phyloP scores from a whole-genome alignment of 2,329 filamentous ascomycete species.

The Talaromyces sp. region DNA sequence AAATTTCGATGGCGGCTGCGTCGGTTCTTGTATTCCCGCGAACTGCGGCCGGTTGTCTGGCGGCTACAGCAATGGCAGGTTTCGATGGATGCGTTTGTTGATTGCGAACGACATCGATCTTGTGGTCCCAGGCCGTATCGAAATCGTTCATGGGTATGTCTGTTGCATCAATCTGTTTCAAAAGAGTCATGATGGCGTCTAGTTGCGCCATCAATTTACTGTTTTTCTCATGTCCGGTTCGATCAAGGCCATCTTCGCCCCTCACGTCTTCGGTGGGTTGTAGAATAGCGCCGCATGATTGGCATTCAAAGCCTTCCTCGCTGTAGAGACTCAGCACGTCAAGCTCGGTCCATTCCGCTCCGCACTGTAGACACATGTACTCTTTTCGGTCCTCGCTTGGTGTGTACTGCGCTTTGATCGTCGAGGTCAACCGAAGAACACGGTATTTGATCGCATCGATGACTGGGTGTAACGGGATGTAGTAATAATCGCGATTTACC shows the following conservation, averaged over 20 bases:
- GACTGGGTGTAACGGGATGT: constrained; percentile 88
- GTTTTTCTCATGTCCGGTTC: constrained; percentile 47
- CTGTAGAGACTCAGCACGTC: constrained; percentile 76
- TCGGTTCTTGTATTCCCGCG: constrained; percentile 41
- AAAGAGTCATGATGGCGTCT: constrained; percentile 41
- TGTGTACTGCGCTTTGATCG: constrained; percentile 77
- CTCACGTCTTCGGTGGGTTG: constrained; percentile 42
- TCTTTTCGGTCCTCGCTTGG: constrained; percentile 85
- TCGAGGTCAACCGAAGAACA: constrained; percentile 80
- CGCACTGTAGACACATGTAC: constrained; percentile 76
- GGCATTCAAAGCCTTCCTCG: constrained; percentile 70
- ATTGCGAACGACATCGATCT: constrained; percentile 41
- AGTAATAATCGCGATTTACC: constrained; percentile 89
- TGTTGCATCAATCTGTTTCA: constrained; percentile 45
- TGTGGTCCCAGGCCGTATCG: constrained; percentile 44
- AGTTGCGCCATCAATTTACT: constrained; percentile 46
- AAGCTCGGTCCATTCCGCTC: constrained; percentile 80
- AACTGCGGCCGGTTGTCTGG: constrained; percentile 33
- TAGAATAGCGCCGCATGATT: constrained; percentile 59
- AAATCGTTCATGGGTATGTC: constrained; percentile 47
- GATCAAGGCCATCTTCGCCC: constrained; percentile 37
- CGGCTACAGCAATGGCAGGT: constrained; percentile 36
- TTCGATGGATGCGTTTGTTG: constrained; percentile 37
- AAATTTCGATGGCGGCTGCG: constrained; percentile 42
- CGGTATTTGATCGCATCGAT: constrained; percentile 97